A percentile compares a stretch with the other conserved stretches of the same genome.
Conservation (phyloP, 208 protist genomes). For the Balamuthia mandrillaris region DNA sequence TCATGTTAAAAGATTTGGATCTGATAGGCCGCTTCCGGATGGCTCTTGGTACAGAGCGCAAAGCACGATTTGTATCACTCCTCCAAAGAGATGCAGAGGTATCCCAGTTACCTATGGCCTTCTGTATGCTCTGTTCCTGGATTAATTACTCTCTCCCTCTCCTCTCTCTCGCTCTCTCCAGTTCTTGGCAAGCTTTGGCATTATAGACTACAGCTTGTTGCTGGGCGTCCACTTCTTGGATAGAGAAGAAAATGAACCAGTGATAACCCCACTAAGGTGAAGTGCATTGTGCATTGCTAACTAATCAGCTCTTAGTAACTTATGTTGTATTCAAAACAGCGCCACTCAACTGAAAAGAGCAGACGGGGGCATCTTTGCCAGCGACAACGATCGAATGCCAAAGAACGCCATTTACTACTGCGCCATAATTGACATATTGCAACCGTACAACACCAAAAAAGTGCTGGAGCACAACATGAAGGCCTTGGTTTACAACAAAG, state of each 20-base stretch:
- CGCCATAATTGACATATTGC: conserved; percentile 23
- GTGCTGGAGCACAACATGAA: conserved; percentile 3
- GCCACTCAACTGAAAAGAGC: background rate
- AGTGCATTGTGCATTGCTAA: too few species aligned
- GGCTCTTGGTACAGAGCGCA: background rate
- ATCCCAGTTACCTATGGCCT: background rate
- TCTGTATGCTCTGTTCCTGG: too few species aligned
- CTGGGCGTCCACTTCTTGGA: conserved; percentile 27
- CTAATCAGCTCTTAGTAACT: too few species aligned
- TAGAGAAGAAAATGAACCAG: background rate
- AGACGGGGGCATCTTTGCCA: conserved; percentile 1
- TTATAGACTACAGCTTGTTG: conserved; percentile 18
- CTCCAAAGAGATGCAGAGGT: background rate
- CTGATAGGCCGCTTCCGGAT: background rate
- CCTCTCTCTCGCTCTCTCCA: too few species aligned
- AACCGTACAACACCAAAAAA: conserved; percentile 17
- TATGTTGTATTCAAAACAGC: too few species aligned
- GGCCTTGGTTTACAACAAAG: background rate
- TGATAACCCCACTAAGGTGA: too few species aligned
- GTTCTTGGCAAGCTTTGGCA: background rate
- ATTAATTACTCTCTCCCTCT: too few species aligned
- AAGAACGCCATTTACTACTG: background rate
- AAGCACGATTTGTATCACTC: background rate
- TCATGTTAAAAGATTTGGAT: conserved; percentile 17
- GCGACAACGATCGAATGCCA: background rate